phyloP scores from a whole-genome alignment of 129 eudicot species.

The Ambrosia trifida region DNA sequence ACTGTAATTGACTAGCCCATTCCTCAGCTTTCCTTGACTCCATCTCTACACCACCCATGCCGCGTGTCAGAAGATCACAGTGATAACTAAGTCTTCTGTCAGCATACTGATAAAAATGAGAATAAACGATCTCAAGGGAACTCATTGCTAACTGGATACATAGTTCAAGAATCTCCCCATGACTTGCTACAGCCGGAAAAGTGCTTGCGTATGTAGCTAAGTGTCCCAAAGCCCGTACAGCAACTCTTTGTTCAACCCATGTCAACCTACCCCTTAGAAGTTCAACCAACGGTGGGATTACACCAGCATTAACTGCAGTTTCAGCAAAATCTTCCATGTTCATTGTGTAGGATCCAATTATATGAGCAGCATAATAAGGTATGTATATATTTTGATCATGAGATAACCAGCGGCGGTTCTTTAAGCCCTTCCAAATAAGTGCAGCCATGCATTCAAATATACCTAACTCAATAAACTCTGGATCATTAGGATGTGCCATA shows the following conservation, averaged over 20 bases:
- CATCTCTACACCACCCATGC: conserved; percentile 99
- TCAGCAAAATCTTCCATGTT: conserved; percentile 97
- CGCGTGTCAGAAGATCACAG: conserved; percentile 95
- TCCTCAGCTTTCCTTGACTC: conserved; percentile 98
- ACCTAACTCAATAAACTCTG: conserved; percentile 90
- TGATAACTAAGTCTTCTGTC: conserved; percentile 90
- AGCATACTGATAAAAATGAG: conserved; percentile 85
- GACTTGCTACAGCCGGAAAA: conserved; percentile 77
- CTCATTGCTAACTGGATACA: conserved; percentile 92
- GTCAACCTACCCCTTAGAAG: conserved; percentile 93
- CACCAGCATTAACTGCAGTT: conserved; percentile 80
- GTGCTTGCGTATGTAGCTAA: conserved; percentile 90
- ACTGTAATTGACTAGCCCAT: conserved; percentile 99
- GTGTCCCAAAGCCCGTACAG: conserved; percentile 96
- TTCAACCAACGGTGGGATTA: conserved; percentile 88
- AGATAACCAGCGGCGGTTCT: conserved; percentile 91
- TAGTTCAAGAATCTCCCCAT: conserved; percentile 91
- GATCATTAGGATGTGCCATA: conserved; percentile 97
- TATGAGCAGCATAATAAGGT: conserved; percentile 97
- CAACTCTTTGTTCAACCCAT: conserved; percentile 98
- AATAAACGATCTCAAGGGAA: conserved; percentile 89
- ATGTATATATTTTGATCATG: conserved; percentile 95
- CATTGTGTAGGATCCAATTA: conserved; percentile 98
- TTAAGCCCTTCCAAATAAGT: conserved; percentile 89
- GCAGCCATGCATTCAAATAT: conserved; percentile 94